phyloP scores from a whole-genome alignment of 2,329 filamentous ascomycete species.

The Trichoderma oligosporum region DNA sequence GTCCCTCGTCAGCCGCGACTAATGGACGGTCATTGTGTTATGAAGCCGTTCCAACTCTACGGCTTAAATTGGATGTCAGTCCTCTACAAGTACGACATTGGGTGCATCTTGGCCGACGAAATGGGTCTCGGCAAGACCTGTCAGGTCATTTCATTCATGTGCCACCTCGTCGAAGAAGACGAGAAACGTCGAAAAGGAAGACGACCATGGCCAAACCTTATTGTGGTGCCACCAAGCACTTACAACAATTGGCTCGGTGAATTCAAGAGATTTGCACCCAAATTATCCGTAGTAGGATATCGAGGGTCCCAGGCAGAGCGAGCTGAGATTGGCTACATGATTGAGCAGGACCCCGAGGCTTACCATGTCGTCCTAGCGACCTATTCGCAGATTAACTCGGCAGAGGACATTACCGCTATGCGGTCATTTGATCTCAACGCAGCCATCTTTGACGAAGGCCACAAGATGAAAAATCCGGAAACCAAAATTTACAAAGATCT shows the following conservation, averaged over 20 bases:
- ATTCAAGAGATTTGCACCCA: constrained; percentile 81
- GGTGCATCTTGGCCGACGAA: constrained; percentile 91
- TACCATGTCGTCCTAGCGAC: constrained; percentile 61
- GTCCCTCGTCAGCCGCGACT: constrained; percentile 63
- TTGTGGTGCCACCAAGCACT: constrained; percentile 90
- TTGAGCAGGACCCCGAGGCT: constrained; percentile 61
- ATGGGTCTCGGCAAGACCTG: constrained; percentile 98
- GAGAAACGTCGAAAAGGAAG: constrained; percentile 28
- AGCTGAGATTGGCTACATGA: constrained; percentile 60
- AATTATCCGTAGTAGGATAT: constrained; percentile 68
- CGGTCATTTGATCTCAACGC: constrained; percentile 47
- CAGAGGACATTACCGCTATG: constrained; percentile 50
- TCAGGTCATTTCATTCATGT: constrained; percentile 89
- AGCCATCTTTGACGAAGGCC: constrained; percentile 87
- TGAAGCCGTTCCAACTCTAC: constrained; percentile 93
- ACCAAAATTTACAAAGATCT: constrained; percentile 79
- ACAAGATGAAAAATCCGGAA: constrained; percentile 83
- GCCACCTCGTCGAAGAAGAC: constrained; percentile 70
- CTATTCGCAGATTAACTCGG: constrained; percentile 55
- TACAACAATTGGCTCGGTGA: constrained; percentile 95
- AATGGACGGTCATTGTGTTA: constrained; percentile 70
- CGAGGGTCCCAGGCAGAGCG: constrained; percentile 64
- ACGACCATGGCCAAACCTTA: constrained; percentile 66
- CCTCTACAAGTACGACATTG: constrained; percentile 73
- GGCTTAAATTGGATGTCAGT: constrained; percentile 92